These are phyloP conservation scores for Oryza rufipogon DNA, from an alignment of 176 grass and related monocot species.

Conservation along the genomic window DNA sequence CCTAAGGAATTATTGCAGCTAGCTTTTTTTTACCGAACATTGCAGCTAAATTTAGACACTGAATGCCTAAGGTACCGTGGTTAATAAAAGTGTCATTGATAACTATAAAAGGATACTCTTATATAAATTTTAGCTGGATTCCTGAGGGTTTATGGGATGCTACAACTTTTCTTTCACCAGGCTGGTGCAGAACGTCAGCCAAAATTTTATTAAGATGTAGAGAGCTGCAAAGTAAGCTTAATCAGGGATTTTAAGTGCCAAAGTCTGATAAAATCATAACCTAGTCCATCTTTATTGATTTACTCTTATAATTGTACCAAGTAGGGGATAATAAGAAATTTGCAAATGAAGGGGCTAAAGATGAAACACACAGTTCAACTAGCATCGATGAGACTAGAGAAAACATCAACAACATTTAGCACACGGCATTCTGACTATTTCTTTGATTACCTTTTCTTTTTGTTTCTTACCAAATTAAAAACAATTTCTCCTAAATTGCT, in stretches of 20 bases:
- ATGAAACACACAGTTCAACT: constrained; percentile 17
- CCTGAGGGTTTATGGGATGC: not conserved
- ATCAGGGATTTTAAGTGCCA: not conserved
- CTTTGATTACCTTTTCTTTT: not conserved
- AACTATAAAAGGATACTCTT: not conserved
- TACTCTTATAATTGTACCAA: not conserved
- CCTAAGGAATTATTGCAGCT: not conserved
- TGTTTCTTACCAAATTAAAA: not conserved
- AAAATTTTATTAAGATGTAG: not conserved
- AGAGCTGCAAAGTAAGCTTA: not conserved
- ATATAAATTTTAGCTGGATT: not conserved
- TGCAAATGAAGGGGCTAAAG: not conserved
- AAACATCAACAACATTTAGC: constrained; percentile 2
- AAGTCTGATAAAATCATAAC: not conserved
- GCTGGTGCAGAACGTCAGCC: too few species aligned
- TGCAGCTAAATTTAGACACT: constrained; percentile 10
- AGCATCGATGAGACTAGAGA: not conserved
- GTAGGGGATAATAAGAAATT: not conserved
- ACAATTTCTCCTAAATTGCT: not conserved
- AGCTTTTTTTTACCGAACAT: too few species aligned
- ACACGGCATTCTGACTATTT: not conserved
- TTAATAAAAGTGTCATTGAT: not conserved
- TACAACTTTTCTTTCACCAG: too few species aligned
- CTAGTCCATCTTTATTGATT: not conserved
- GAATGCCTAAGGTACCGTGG: constrained; percentile 21